Evolutionary conservation across 2,329 filamentous ascomycete genomes (phyloP), one percentile per base, ranked within the genome.

Genomic region (Didymella lethalis): DNA sequence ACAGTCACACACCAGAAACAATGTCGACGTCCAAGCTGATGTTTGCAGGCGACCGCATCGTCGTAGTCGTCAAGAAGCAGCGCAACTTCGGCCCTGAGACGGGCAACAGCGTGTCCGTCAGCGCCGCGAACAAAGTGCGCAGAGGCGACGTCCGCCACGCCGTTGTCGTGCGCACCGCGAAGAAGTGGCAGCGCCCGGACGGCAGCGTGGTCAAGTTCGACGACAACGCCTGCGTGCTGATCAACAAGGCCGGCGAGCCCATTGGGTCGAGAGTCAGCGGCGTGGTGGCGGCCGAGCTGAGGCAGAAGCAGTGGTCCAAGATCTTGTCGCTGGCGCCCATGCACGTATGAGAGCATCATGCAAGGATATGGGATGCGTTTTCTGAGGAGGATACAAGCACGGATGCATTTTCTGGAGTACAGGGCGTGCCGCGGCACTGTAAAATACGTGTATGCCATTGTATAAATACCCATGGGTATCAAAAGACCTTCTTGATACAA

Each of bases 11-110:
- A n/a, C 18, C 7, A 14, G 11, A 14, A 6, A 3, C 20, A 12
- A 4, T 5, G 8, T 14, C 23, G 7, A 12, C 23, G 14, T 23
- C 26, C 5, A 1, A 10, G 23, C 40, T 43, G 40, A 43, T 23
- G 0, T 26, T 43, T 23, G 14, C 72, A 97, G 93, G 95, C 79
- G 96, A 99, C 80, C 90, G 94, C 66, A 96, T 99, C 70, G 93
- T 99, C 66, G 92, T 96, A 64, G 95, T 99, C 64, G 94, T 99
- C 46, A 94, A 99, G 81, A 97, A 98, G 78, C 93, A 98, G 80
- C 90, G 93, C 68, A 87, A 85, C 71, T 89, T 91, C 73, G 88
- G 87, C 52, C 83, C 87, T 47, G 91, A 92, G 69, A 87, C 88
- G 46, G 87, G 88, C 60, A 87, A 89, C 54, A 89, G 88, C 68